A percentile compares a stretch with the other conserved stretches of the same genome.
These are phyloP conservation scores for Eucalyptus brandiana DNA, from an alignment of 345 rosid species.

Conservation along the genomic window DNA sequence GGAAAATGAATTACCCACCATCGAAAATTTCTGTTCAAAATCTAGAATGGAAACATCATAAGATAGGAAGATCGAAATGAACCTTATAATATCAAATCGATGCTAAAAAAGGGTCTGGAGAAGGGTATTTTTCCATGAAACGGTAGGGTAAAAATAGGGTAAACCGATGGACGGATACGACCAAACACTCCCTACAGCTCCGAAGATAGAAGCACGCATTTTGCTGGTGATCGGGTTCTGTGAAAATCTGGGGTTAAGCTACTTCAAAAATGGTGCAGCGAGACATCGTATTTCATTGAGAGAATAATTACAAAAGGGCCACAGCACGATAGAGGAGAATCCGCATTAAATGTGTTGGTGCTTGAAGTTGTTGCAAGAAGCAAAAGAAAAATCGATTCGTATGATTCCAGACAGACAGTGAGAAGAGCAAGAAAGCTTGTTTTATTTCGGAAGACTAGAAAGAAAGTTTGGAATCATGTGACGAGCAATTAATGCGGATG, in stretches of 20 bases:
- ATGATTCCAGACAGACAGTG: slow-evolving; percentile 23
- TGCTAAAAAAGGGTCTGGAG: background rate
- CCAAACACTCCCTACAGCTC: background rate
- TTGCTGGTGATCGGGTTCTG: background rate
- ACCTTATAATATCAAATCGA: background rate
- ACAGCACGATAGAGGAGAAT: background rate
- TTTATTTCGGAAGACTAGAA: slow-evolving; percentile 6
- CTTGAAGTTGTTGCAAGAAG: background rate
- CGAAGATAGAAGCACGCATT: background rate
- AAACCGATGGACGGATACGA: background rate
- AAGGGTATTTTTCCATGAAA: background rate
- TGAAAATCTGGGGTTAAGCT: background rate
- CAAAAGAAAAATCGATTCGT: background rate
- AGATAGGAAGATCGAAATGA: background rate
- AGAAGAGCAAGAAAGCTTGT: slow-evolving; percentile 14
- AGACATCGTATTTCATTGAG: background rate
- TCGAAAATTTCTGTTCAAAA: background rate
- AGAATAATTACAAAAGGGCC: background rate
- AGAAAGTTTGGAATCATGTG: slow-evolving; percentile 29
- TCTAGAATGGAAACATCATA: background rate
- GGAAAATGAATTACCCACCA: background rate
- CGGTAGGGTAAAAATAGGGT: background rate
- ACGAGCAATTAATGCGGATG: slow-evolving; percentile 24
- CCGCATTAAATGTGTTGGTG: background rate
- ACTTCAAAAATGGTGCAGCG: background rate